A percentile compares a stretch with the other conserved stretches of the same genome.
phyloP scores from a whole-genome alignment of 2,329 filamentous ascomycete species.

The Colletotrichum simmondsii region DNA sequence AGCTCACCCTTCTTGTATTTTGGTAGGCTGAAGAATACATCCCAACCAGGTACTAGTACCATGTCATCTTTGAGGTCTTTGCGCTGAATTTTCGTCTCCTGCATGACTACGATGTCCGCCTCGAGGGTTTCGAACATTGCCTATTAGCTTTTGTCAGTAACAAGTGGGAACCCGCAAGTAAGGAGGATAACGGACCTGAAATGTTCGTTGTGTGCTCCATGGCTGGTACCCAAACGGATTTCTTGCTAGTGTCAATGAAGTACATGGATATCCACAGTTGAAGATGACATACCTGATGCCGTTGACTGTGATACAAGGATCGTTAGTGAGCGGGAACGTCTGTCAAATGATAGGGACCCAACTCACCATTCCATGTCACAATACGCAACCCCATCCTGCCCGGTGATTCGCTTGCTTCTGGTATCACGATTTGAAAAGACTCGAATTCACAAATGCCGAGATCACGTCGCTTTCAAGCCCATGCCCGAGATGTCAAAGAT shows the following conservation, averaged over 20 bases:
- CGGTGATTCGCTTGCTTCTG: neutral
- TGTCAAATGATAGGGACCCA: neutral
- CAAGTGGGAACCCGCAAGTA: neutral
- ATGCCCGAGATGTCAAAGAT: neutral
- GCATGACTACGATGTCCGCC: constrained; percentile 93
- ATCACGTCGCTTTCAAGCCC: constrained; percentile 8
- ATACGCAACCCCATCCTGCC: constrained; percentile 78
- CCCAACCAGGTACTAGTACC: constrained; percentile 94
- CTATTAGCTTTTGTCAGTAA: constrained; percentile 49
- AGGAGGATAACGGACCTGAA: constrained; percentile 61
- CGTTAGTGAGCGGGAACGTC: constrained; percentile 37
- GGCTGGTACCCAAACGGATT: constrained; percentile 88
- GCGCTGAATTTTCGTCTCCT: constrained; percentile 95
- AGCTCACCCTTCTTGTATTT: constrained; percentile 87
- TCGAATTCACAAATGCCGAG: neutral
- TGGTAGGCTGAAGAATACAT: constrained; percentile 94
- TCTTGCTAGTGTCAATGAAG: constrained; percentile 50
- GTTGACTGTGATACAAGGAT: constrained; percentile 68
- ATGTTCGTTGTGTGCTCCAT: constrained; percentile 79
- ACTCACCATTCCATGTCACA: constrained; percentile 85
- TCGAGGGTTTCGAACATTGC: constrained; percentile 95
- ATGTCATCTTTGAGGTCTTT: constrained; percentile 95
- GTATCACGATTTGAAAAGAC: neutral
- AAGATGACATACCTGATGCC: constrained; percentile 72
- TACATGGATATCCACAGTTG: neutral